Conservation (phyloP, 768 basidiomycete genomes). For the Infundibulicybe gibba region DNA sequence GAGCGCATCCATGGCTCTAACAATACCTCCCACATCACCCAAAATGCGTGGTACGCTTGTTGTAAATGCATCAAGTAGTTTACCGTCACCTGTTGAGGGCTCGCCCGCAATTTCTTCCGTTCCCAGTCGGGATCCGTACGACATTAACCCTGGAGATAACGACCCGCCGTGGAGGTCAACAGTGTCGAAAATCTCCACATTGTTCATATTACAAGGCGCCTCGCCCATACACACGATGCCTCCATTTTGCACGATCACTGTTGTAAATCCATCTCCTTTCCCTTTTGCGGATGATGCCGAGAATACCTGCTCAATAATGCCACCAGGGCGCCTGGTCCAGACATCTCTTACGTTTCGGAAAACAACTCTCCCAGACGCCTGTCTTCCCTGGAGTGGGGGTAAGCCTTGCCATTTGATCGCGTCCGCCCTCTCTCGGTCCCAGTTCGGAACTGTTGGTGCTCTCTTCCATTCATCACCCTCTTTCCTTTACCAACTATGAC, state of each 20-base stretch:
- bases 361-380: slow-evolving; percentile 32
- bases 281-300: slow-evolving; percentile 9
- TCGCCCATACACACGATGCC: slow-evolving; percentile 47
- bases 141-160: slow-evolving; percentile 62
- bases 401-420: slow-evolving; percentile 66
- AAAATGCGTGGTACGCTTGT: slow-evolving; percentile 37
- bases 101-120: slow-evolving; percentile 74
- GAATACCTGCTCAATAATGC: slow-evolving; percentile 27
- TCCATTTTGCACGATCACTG: slow-evolving; percentile 46
- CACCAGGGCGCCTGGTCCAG: slow-evolving; percentile 28
- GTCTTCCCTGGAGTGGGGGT: slow-evolving; percentile 51
- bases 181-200: slow-evolving; percentile 15
- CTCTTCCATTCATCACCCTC: slow-evolving; percentile 40
- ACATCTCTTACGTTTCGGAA: slow-evolving; percentile 69
- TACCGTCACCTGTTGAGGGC: slow-evolving; percentile 61
- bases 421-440: slow-evolving; percentile 57
- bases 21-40: slow-evolving; percentile 48
- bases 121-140: slow-evolving; percentile 68
- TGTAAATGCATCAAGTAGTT: slow-evolving; percentile 53
- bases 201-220: slow-evolving; percentile 20
- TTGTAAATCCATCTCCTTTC: slow-evolving; percentile 17
- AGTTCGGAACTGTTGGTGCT: slow-evolving; percentile 55
- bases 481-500: slow-evolving; percentile 40
- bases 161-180: slow-evolving; percentile 71
- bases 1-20: slow-evolving; percentile 67